Evolutionary conservation across 805 yeast species (phyloP).

Genomic region (Kuraishia molischiana): DNA sequence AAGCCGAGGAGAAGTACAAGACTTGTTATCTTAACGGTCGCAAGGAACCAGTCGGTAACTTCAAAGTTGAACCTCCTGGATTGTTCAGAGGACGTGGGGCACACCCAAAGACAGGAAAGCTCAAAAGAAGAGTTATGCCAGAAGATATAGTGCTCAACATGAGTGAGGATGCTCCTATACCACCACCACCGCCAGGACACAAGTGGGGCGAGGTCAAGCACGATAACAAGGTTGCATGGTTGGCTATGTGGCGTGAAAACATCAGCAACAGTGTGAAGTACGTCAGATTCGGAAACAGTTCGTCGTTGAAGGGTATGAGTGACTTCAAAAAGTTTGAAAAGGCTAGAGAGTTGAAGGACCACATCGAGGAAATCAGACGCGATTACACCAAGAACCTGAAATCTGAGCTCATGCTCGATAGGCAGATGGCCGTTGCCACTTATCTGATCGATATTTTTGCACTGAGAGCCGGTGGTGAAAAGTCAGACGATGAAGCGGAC

Average conservation of each 20-base stretch:
- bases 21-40: constrained; percentile 79
- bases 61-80: constrained; percentile 94
- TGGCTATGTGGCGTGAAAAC: constrained; percentile 96
- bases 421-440: constrained; percentile 92
- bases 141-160: constrained; percentile 84
- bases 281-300: constrained; percentile 83
- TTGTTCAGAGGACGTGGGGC: constrained; percentile 94
- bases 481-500: constrained; percentile 95
- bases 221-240: constrained; percentile 89
- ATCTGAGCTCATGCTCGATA: constrained; percentile 67
- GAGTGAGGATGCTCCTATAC: constrained; percentile 61
- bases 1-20: constrained; percentile 70
- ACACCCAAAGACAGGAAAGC: constrained; percentile 90
- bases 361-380: constrained; percentile 60
- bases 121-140: constrained; percentile 79
- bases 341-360: constrained; percentile 73
- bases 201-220: constrained; percentile 84
- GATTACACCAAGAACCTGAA: constrained; percentile 68
- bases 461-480: constrained; percentile 96
- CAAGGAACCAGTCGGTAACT: constrained; percentile 87
- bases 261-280: constrained; percentile 77
- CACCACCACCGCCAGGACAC: constrained; percentile 82
- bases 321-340: constrained; percentile 90
- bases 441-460: constrained; percentile 90
- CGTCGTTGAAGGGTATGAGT: constrained; percentile 84